A percentile compares a stretch with the other conserved stretches of the same genome.
Conservation (phyloP, 2,329 filamentous ascomycete genomes). For the Pseudogymnoascus sp. region DNA sequence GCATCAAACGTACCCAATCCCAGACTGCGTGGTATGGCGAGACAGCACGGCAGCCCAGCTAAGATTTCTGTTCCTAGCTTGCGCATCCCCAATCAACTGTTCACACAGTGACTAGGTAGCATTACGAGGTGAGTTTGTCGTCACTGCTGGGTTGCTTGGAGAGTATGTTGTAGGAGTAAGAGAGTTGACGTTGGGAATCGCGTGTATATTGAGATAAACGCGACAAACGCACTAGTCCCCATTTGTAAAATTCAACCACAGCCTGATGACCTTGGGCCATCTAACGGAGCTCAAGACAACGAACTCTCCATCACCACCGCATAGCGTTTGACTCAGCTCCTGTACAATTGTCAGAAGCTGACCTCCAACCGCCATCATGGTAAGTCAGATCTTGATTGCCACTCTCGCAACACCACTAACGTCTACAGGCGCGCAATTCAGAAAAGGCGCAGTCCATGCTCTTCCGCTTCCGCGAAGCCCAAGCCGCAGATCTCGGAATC, state of each 20-base stretch:
- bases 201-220: conserved; percentile 8
- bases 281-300: not conserved
- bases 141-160: conserved; percentile 24
- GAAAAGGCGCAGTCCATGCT: conserved; percentile 99
- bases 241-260: conserved; percentile 7
- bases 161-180: conserved; percentile 14
- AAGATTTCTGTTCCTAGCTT: conserved; percentile 30
- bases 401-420: not conserved
- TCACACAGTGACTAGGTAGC: conserved; percentile 8
- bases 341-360: not conserved
- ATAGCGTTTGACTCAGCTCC: not conserved
- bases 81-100: conserved; percentile 22
- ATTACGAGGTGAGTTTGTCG: conserved; percentile 20
- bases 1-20: not conserved
- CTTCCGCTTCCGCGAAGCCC: conserved; percentile 96
- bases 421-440: conserved; percentile 74
- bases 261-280: not conserved
- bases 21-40: not conserved
- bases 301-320: not conserved
- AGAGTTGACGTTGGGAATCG: conserved; percentile 11
- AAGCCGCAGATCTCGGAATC: conserved; percentile 92
- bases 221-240: conserved; percentile 9
- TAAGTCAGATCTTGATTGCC: conserved; percentile 10
- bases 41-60: conserved; percentile 19
- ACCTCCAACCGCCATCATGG: conserved; percentile 21